These are phyloP conservation scores for Diaporthe destruens DNA, from an alignment of 2,329 filamentous ascomycete genomes.

Conservation along the genomic window DNA sequence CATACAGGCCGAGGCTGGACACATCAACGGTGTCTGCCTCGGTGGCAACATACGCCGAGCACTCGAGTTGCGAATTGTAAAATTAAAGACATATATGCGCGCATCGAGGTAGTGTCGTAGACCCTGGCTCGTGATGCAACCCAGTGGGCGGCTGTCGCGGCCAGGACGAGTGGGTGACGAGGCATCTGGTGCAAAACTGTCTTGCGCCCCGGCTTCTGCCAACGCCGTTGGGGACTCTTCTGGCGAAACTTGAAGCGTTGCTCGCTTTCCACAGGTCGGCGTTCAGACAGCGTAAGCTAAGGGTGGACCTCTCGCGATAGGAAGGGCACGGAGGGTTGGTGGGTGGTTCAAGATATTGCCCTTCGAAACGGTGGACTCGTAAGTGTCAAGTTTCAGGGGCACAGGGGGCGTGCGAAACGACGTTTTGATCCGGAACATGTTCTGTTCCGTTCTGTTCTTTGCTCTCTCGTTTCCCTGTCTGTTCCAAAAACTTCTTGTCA, in stretches of 20 bases:
- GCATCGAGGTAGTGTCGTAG: conserved; percentile 18
- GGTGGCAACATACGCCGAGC: neutral
- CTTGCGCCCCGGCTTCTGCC: neutral
- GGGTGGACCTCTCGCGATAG: neutral
- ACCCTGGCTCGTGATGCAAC: neutral
- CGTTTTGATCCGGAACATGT: conserved; percentile 21
- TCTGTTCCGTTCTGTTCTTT: neutral
- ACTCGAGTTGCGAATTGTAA: neutral
- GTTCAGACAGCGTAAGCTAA: neutral
- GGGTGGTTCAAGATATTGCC: neutral
- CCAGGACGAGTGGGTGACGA: neutral
- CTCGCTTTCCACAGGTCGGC: conserved; percentile 3
- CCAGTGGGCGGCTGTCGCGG: neutral
- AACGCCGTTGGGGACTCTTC: neutral
- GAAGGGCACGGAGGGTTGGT: neutral
- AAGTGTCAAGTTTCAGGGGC: conserved; percentile 30
- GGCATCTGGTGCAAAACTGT: neutral
- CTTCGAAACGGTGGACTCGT: conserved; percentile 29
- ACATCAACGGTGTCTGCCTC: neutral
- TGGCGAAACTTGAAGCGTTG: neutral
- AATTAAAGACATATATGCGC: conserved; percentile 14
- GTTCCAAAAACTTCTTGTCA: neutral
- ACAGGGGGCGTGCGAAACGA: conserved; percentile 7
- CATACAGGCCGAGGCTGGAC: neutral
- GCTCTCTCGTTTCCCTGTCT: conserved; percentile 4